phyloP scores from a whole-genome alignment of 768 basidiomycete species.

The Suillus paluster region DNA sequence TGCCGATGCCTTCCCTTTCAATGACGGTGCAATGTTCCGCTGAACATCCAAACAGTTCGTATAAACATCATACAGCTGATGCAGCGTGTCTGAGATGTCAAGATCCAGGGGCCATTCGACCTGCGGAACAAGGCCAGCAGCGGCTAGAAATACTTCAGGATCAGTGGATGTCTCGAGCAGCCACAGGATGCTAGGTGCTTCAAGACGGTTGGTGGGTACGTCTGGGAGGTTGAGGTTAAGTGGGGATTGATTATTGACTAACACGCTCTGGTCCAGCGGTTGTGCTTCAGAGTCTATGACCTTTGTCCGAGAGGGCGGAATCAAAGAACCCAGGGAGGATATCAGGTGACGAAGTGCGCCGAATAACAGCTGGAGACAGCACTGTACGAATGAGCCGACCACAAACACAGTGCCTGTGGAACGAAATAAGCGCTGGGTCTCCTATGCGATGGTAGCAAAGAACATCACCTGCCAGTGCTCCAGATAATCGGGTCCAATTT shows the following conservation, averaged over 20 bases:
- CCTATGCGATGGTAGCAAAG: background rate
- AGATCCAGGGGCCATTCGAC: background rate
- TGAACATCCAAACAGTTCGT: background rate
- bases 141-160: conserved; percentile 7
- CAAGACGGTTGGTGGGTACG: background rate
- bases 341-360: background rate
- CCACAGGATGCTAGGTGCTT: conserved; percentile 17
- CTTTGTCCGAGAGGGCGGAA: background rate
- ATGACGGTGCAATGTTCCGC: background rate
- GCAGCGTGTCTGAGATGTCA: background rate
- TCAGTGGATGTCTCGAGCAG: conserved; percentile 24
- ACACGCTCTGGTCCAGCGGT: background rate
- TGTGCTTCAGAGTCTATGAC: background rate
- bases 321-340: background rate
- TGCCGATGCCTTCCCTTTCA: background rate
- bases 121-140: background rate
- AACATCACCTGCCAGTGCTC: background rate
- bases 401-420: background rate
- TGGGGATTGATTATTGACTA: background rate
- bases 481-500: background rate
- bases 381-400: background rate
- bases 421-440: background rate
- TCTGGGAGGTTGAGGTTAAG: background rate
- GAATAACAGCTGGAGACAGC: background rate
- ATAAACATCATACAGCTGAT: background rate